Evolutionary conservation across 1,284 basidiomycete species (phyloP).

Genomic region (Fistulinella cinereoalba): DNA sequence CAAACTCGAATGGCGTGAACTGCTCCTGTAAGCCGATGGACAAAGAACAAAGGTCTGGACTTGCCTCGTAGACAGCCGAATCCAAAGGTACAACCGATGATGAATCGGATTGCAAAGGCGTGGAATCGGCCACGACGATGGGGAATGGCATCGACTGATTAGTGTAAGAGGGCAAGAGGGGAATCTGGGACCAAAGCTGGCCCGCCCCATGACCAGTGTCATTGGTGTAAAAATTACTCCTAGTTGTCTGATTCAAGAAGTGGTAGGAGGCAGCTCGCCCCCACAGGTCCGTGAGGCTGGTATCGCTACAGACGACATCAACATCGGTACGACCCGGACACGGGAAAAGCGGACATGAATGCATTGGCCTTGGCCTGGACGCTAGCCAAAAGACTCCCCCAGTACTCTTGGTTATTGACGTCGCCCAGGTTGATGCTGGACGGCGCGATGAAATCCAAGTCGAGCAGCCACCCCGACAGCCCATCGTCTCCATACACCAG

Average conservation of each 20-base stretch:
- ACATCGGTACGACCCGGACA: not conserved
- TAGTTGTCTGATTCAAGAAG: conserved; percentile 60
- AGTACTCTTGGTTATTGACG: conserved; percentile 52
- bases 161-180: conserved; percentile 46
- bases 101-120: conserved; percentile 45
- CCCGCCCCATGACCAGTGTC: conserved; percentile 60
- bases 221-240: conserved; percentile 59
- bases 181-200: conserved; percentile 60
- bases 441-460: conserved; percentile 53
- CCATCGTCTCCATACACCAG: conserved; percentile 55
- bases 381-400: conserved; percentile 57
- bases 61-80: conserved; percentile 61
- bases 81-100: conserved; percentile 42
- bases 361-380: conserved; percentile 53
- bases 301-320: conserved; percentile 44
- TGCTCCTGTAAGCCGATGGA: conserved; percentile 25
- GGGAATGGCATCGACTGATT: conserved; percentile 52
- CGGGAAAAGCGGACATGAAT: conserved; percentile 44
- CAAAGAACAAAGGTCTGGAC: not conserved
- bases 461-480: conserved; percentile 57
- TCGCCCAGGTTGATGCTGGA: conserved; percentile 46
- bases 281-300: conserved; percentile 62
- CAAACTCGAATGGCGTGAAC: conserved; percentile 64
- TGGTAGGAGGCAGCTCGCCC: conserved; percentile 63
- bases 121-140: conserved; percentile 53